Conservation (phyloP, 2,329 filamentous ascomycete species). For the Epichloe festucae region DNA sequence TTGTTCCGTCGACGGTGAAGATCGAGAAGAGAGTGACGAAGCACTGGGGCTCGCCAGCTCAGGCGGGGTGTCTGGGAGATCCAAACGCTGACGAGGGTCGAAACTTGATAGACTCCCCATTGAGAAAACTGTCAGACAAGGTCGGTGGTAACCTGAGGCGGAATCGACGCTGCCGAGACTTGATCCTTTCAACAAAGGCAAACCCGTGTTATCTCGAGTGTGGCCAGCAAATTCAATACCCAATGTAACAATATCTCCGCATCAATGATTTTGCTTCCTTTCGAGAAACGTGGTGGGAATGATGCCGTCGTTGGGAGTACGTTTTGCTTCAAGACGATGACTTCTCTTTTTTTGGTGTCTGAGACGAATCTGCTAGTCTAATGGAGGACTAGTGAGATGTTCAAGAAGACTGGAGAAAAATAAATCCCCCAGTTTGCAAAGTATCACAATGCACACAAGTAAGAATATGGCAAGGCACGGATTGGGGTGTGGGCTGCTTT, state of each 20-base stretch:
- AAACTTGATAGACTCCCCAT: conserved; percentile 42
- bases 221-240: background rate
- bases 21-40: conserved; percentile 33
- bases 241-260: background rate
- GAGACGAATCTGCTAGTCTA: too few species aligned
- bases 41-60: conserved; percentile 40
- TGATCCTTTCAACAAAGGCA: background rate
- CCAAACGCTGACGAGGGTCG: conserved; percentile 37
- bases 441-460: background rate
- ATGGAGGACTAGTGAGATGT: background rate
- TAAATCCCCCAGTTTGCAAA: background rate
- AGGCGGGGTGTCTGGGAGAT: conserved; percentile 40
- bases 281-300: background rate
- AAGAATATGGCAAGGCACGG: background rate
- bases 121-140: conserved; percentile 22
- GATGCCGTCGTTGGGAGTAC: background rate
- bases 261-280: background rate
- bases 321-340: background rate
- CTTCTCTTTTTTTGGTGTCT: background rate
- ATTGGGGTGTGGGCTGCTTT: conserved; percentile 13
- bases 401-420: background rate
- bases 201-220: background rate
- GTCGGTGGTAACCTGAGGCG: background rate
- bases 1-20: conserved; percentile 29
- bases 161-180: background rate